phyloP scores from a whole-genome alignment of 345 rosid species.

The Excoecaria cochinchinensis region DNA sequence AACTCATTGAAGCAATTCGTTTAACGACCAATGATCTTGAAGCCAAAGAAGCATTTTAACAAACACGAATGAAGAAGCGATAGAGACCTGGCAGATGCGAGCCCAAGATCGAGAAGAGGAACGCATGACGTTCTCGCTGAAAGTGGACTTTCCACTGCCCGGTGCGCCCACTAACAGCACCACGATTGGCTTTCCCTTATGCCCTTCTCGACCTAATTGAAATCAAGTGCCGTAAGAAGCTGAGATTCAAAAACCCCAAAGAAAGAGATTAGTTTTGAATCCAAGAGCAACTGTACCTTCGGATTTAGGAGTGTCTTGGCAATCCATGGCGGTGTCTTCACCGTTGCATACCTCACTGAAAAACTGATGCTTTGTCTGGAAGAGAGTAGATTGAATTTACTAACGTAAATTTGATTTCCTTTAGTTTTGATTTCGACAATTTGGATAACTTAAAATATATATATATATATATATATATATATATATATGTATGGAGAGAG shows the following conservation, averaged over 20 bases:
- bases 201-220: constrained; percentile 34
- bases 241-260: not conserved
- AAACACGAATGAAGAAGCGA: constrained; percentile 20
- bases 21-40: not conserved
- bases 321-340: constrained; percentile 40
- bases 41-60: constrained; percentile 37
- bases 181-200: constrained; percentile 41
- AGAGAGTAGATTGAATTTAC: too few species aligned
- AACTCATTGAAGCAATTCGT: not conserved
- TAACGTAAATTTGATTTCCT: too few species aligned
- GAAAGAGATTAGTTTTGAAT: not conserved
- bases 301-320: constrained; percentile 30
- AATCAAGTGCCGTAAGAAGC: not conserved
- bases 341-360: too few species aligned
- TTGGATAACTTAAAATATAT: too few species aligned
- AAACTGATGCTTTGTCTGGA: too few species aligned
- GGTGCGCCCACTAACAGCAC: constrained; percentile 75
- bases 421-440: too few species aligned
- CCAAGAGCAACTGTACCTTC: constrained; percentile 17
- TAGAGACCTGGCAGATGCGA: constrained; percentile 85
- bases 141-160: constrained; percentile 94
- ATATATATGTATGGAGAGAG: too few species aligned
- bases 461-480: too few species aligned
- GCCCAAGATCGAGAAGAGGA: constrained; percentile 68
- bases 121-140: constrained; percentile 63